Percentiles rank a stretch among this genome's conserved stretches.
These are phyloP conservation scores for Saccharum officinarum DNA, from an alignment of 176 grass and related monocot genomes.

Conservation along the genomic window DNA sequence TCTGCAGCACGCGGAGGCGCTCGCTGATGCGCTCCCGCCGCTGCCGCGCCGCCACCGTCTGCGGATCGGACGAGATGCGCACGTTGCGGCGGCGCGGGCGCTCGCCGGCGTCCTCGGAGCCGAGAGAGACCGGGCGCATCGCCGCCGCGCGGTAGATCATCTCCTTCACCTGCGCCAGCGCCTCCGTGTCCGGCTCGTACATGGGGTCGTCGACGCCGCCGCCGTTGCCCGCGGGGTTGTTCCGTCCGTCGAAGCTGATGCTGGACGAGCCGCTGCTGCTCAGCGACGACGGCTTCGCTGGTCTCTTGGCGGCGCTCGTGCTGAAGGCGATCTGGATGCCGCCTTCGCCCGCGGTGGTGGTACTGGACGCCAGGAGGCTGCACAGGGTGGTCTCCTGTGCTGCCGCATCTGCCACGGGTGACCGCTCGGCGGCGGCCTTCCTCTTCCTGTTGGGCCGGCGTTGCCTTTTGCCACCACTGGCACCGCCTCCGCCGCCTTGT, in stretches of 20 bases:
- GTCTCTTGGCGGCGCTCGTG: background rate
- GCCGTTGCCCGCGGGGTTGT: background rate
- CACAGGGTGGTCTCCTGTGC: conserved; percentile 37
- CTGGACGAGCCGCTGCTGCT: conserved; percentile 41
- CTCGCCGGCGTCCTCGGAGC: conserved; percentile 40
- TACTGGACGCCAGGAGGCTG: conserved; percentile 36
- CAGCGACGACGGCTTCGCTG: conserved; percentile 37
- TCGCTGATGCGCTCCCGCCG: conserved; percentile 79
- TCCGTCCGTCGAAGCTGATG: conserved; percentile 63
- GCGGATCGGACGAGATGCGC: conserved; percentile 74
- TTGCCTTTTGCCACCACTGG: background rate
- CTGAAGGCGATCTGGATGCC: conserved; percentile 68
- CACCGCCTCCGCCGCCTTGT: background rate
- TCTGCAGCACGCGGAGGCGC: conserved; percentile 72
- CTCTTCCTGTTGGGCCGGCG: conserved; percentile 43
- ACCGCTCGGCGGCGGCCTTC: conserved; percentile 34
- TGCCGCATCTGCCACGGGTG: background rate
- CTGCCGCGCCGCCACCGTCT: conserved; percentile 76
- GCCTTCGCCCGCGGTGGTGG: background rate
- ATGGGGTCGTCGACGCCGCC: background rate
- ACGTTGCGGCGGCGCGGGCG: conserved; percentile 74
- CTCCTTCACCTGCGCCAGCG: conserved; percentile 86
- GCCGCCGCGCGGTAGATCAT: conserved; percentile 81
- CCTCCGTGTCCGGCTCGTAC: conserved; percentile 77
- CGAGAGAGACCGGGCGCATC: conserved; percentile 64